Percentiles rank a stretch among this genome's conserved stretches.
phyloP scores from a whole-genome alignment of 495 filamentous ascomycete genomes.

The Annulohypoxylon maeteangense region DNA sequence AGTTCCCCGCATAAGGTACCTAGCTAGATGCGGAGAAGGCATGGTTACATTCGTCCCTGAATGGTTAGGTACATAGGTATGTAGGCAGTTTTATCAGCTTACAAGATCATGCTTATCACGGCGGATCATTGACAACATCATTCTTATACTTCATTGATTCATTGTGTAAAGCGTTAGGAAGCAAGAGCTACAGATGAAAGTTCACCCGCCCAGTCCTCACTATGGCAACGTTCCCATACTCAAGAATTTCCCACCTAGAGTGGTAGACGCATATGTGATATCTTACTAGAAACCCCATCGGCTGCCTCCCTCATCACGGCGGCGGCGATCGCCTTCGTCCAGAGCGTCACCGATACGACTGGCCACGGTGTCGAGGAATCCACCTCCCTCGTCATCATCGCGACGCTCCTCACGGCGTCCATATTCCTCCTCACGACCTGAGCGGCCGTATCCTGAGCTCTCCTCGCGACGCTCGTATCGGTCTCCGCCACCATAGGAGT shows the following conservation, averaged over 20 bases:
- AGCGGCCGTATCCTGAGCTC: constrained; percentile 18
- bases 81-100: too few relatives aligned
- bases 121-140: background rate
- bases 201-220: constrained; percentile 8
- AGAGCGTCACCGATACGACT: constrained; percentile 43
- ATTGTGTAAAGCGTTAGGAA: constrained; percentile 7
- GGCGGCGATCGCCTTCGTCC: constrained; percentile 38
- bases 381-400: constrained; percentile 35
- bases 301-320: constrained; percentile 34
- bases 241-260: constrained; percentile 13
- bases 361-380: constrained; percentile 43
- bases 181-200: constrained; percentile 3
- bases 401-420: constrained; percentile 40
- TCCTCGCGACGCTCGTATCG: constrained; percentile 36
- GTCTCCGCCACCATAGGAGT: constrained; percentile 16
- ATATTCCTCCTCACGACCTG: constrained; percentile 41
- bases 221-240: background rate
- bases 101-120: background rate
- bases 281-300: constrained; percentile 34
- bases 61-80: constrained; percentile 6
- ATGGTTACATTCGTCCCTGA: constrained; percentile 1
- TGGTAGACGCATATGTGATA: constrained; percentile 1
- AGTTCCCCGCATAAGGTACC: constrained; percentile 10
- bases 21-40: constrained; percentile 18
- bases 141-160: constrained; percentile 17